Conservation (phyloP, 108 stramenopile species). For the Fragilaria radians region DNA sequence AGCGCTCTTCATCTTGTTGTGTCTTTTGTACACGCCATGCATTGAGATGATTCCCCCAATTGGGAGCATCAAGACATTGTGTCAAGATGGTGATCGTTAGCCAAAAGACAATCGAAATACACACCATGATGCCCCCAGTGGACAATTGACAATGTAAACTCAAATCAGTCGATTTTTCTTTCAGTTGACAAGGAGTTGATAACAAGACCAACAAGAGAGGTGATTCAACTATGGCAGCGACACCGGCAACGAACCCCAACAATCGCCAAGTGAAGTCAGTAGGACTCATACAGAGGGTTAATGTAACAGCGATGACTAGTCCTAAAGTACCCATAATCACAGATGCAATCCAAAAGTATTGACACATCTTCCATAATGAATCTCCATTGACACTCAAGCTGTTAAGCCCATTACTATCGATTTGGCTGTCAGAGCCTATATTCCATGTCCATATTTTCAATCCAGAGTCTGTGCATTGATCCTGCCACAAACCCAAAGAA, state of each 20-base stretch:
- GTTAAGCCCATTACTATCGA: too few species aligned
- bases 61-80: constrained; percentile 26
- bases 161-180: constrained; percentile 4
- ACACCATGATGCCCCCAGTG: constrained; percentile 18
- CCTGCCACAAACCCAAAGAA: too few species aligned
- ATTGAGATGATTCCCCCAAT: constrained; percentile 18
- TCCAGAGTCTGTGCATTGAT: constrained; percentile 21
- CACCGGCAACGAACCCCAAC: constrained; percentile 14
- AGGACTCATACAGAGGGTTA: constrained; percentile 18
- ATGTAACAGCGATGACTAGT: constrained; percentile 10
- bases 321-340: constrained; percentile 12
- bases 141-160: constrained; percentile 28
- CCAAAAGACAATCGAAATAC: constrained; percentile 20
- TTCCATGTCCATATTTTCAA: constrained; percentile 13
- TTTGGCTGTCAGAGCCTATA: constrained; percentile 22
- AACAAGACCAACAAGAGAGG: constrained; percentile 33
- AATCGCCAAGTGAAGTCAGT: constrained; percentile 23
- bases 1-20: constrained; percentile 3
- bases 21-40: constrained; percentile 14
- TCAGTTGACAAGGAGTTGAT: constrained; percentile 17
- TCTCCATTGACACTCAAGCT: too few species aligned
- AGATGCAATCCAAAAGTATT: constrained; percentile 16
- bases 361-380: neutral
- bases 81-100: constrained; percentile 21
- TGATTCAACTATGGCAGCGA: constrained; percentile 23